A percentile compares a stretch with the other conserved stretches of the same genome.
Conservation (phyloP, 164 flowering plant species). For the Stephania japonica region DNA sequence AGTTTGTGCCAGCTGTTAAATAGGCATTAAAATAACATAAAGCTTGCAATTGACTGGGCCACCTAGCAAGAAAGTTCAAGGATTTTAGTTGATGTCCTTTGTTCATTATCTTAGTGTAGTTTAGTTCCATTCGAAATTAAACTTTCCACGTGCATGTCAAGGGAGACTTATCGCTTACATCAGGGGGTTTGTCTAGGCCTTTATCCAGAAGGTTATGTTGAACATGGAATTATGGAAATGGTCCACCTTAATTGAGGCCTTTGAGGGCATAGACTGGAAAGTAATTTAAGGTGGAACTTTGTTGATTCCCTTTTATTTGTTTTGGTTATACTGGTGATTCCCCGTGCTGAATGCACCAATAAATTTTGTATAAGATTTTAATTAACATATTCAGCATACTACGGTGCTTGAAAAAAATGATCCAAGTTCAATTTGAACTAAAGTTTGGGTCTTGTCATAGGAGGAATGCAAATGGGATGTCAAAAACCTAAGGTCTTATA, state of each 20-base stretch:
- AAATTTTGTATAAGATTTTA: too few relatives aligned
- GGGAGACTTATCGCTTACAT: neutral
- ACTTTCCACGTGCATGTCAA: neutral
- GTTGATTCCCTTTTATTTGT: neutral
- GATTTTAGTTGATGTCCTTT: neutral
- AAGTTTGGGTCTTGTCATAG: neutral
- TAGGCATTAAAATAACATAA: neutral
- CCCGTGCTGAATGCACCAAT: neutral
- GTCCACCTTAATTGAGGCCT: neutral
- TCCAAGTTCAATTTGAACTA: neutral
- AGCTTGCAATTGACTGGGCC: neutral
- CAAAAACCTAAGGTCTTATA: neutral
- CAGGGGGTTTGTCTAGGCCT: neutral
- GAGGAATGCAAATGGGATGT: neutral
- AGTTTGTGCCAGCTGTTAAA: neutral
- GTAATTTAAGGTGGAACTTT: neutral
- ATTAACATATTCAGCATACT: neutral
- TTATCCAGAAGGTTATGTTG: neutral
- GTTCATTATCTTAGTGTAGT: neutral
- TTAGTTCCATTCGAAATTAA: neutral
- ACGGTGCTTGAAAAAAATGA: neutral
- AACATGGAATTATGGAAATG: constrained; percentile 2
- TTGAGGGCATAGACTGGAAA: neutral
- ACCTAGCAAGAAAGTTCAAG: neutral
- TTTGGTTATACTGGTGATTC: neutral